These are phyloP conservation scores for Colletotrichum horii DNA, from an alignment of 2,329 filamentous ascomycete genomes.

Conservation along the genomic window DNA sequence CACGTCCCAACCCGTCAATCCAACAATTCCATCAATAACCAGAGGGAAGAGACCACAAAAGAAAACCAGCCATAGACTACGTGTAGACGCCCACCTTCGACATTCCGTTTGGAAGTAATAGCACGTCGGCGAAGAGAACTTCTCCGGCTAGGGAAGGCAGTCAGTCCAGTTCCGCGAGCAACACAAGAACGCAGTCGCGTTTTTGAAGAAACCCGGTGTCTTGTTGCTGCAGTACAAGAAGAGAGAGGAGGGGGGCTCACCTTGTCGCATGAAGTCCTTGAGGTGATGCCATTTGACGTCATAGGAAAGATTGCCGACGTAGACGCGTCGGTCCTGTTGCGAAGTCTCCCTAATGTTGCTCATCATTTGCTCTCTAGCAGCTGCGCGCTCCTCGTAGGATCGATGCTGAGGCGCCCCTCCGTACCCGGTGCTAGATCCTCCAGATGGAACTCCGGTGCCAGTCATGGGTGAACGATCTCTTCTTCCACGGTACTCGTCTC, in stretches of 20 bases:
- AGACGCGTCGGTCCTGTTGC: slow-evolving; percentile 98
- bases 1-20: slow-evolving; percentile 97
- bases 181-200: slow-evolving; percentile 38
- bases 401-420: slow-evolving; percentile 67
- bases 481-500: slow-evolving; percentile 77
- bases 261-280: slow-evolving; percentile 99
- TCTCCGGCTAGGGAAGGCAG: slow-evolving; percentile 79
- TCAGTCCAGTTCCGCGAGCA: neutral
- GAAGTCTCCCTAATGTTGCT: slow-evolving; percentile 90
- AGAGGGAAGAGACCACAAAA: slow-evolving; percentile 68
- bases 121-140: slow-evolving; percentile 98
- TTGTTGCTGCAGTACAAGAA: neutral
- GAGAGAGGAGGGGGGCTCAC: slow-evolving; percentile 61
- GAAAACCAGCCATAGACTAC: slow-evolving; percentile 85
- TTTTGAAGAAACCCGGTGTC: neutral
- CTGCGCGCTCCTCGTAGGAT: slow-evolving; percentile 82
- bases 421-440: slow-evolving; percentile 73
- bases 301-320: slow-evolving; percentile 98
- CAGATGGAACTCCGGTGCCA: slow-evolving; percentile 70
- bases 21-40: slow-evolving; percentile 85
- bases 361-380: slow-evolving; percentile 95
- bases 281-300: slow-evolving; percentile 99
- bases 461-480: slow-evolving; percentile 87
- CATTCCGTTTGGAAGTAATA: slow-evolving; percentile 99
- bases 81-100: slow-evolving; percentile 99